A percentile compares a stretch with the other conserved stretches of the same genome.
phyloP scores from a whole-genome alignment of 2,329 filamentous ascomycete genomes.

The Cladosporium sp. region DNA sequence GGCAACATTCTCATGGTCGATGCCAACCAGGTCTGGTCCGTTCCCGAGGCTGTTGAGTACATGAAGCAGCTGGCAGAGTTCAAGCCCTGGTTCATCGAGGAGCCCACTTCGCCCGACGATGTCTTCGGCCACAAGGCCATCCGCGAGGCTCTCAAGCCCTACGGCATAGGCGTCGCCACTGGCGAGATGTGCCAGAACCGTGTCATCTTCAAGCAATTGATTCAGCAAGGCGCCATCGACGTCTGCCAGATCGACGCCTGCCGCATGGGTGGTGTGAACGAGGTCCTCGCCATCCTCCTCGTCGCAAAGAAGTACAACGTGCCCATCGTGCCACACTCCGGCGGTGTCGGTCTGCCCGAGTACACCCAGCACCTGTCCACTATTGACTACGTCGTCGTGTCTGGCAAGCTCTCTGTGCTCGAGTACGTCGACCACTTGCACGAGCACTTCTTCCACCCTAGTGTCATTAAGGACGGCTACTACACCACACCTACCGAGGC shows the following conservation, averaged over 20 bases:
- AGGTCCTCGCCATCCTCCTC: conserved; percentile 85
- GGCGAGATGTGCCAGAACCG: conserved; percentile 97
- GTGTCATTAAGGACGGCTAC: conserved; percentile 78
- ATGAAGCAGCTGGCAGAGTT: conserved; percentile 82
- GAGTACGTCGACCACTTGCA: conserved; percentile 94
- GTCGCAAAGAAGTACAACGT: conserved; percentile 79
- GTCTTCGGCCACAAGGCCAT: conserved; percentile 85
- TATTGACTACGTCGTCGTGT: conserved; percentile 88
- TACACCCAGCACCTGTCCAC: conserved; percentile 92
- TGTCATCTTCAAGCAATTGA: conserved; percentile 89
- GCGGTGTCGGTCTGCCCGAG: conserved; percentile 86
- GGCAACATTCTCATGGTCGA: conserved; percentile 90
- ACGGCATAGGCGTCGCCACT: conserved; percentile 81
- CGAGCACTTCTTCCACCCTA: conserved; percentile 86
- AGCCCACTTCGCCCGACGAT: conserved; percentile 88
- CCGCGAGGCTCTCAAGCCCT: conserved; percentile 73
- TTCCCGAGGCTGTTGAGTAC: conserved; percentile 83
- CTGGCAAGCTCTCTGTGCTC: conserved; percentile 71
- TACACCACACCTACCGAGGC: conserved; percentile 82
- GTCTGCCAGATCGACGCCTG: conserved; percentile 90
- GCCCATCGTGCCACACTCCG: conserved; percentile 85
- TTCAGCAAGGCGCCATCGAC: conserved; percentile 77
- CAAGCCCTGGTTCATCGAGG: conserved; percentile 92
- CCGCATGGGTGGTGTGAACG: conserved; percentile 86
- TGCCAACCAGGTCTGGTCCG: conserved; percentile 88